Evolutionary conservation across 352 stramenopile species (phyloP), one percentile per base, ranked within the genome.

Genomic region (Plasmopara halstedii): DNA sequence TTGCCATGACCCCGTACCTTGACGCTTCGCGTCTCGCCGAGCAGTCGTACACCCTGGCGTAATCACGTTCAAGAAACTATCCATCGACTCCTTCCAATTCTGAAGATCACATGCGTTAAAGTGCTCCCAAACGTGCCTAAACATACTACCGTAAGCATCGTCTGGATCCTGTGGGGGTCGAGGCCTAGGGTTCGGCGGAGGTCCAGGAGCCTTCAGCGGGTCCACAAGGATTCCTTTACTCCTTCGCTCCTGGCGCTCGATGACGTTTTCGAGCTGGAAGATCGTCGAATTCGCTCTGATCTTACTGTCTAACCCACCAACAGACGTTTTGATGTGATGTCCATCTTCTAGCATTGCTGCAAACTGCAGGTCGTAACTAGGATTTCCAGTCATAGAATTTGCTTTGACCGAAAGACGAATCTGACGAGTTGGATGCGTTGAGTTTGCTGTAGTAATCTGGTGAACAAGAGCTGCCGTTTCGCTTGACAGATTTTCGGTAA

Each of bases 351-450:
- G 35, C 18, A 19, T 47, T 39, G 46, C 44, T 25, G 47, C 35
- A 44, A 54, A 66, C 1, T 46, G 44, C 2, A 70, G 39, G 6
- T 65, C 66, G 29, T 70, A 70, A 17, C 29, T 25, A 19, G 60
- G 60, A 31, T 62, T 59, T 10, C 60, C 60, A 46, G 62, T 39
- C 15, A 63, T 19, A 23, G 39, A 14, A 33, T 63, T 59, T 42
- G 51, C 18, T 45, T 66, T 66, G 10, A 70, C 56, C n/a, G 56
- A 48, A 18, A 70, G 38, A 15, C 60, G 56, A 40, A 70, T 57
- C 2, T 40, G 47, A 11, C 38, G 36, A 23, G 34, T 33, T 10
- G 41, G n/a, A 17, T 25, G 31, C 1, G 23, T 11, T 56, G 45
- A n/a, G 7, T 11, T 34, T 26, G 15, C 49, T 51, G 37, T 19